Percentiles rank a stretch among this genome's conserved stretches.
Evolutionary conservation across 2,329 filamentous ascomycete genomes (phyloP).

Genomic region (Neoscytalidium dimidiatum): DNA sequence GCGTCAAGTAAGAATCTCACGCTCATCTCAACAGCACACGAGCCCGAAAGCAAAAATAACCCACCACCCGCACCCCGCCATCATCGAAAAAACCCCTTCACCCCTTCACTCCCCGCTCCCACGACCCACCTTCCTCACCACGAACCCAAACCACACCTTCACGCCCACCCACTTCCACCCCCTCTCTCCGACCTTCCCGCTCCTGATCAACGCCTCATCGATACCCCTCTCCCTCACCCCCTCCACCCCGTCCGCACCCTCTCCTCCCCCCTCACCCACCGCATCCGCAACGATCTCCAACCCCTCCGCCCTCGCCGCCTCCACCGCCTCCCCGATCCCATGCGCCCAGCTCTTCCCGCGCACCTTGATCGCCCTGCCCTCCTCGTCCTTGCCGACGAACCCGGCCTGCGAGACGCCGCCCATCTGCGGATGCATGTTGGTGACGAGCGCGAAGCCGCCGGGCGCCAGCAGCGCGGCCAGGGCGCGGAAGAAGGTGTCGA

Average conservation of each 20-base stretch:
- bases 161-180: constrained; percentile 44
- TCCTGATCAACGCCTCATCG: constrained; percentile 24
- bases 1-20: too few relatives aligned
- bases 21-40: too few relatives aligned
- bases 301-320: constrained; percentile 43
- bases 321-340: constrained; percentile 53
- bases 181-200: constrained; percentile 35
- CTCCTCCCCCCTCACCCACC: constrained; percentile 21
- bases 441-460: constrained; percentile 58
- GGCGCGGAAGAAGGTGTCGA: constrained; percentile 52
- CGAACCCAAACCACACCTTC: constrained; percentile 42
- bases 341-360: constrained; percentile 61
- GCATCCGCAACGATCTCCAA: constrained; percentile 32
- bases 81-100: background rate
- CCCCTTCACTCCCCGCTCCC: background rate
- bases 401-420: constrained; percentile 61
- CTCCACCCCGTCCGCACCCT: background rate
- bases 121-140: constrained; percentile 28
- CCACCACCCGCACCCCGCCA: too few relatives aligned
- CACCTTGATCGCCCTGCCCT: constrained; percentile 49
- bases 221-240: constrained; percentile 32
- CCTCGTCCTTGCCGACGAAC: constrained; percentile 55
- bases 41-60: too few relatives aligned
- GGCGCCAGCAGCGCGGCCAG: constrained; percentile 45
- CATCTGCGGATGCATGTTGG: constrained; percentile 71